Evolutionary conservation across 495 filamentous ascomycete genomes (phyloP).

Genomic region (Saxophila tyrrhenica): DNA sequence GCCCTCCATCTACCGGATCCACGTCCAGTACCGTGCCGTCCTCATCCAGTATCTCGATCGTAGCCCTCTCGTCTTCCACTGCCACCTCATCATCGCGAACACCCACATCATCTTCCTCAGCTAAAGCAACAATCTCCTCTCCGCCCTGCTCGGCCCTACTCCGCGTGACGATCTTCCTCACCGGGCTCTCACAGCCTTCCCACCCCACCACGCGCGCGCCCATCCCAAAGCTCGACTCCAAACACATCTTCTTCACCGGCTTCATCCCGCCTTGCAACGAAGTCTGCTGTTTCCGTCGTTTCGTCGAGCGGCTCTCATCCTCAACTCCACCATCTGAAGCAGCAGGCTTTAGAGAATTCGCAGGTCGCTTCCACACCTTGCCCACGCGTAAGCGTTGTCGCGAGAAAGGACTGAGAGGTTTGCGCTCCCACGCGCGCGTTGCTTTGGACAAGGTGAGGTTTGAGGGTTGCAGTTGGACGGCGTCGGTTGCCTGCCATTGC

Average conservation of each 20-base stretch:
- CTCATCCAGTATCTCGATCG: conserved; percentile 5
- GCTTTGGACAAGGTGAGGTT: conserved; percentile 22
- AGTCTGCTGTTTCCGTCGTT: background rate
- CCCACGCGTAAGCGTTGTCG: conserved; percentile 15
- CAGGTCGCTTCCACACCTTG: conserved; percentile 28
- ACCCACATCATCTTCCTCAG: background rate
- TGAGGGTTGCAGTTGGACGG: conserved; percentile 19
- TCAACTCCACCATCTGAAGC: background rate
- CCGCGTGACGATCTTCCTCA: conserved; percentile 19
- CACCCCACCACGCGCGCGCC: conserved; percentile 4
- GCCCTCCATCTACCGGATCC: conserved; percentile 4
- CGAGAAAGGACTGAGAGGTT: conserved; percentile 19
- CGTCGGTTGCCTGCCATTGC: conserved; percentile 13
- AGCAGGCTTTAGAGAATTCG: background rate
- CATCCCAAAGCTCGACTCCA: conserved; percentile 4
- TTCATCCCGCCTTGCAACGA: background rate
- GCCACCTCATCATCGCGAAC: conserved; percentile 1
- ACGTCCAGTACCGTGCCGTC: background rate
- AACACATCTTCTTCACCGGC: conserved; percentile 18
- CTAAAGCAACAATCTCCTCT: conserved; percentile 2
- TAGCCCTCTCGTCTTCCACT: conserved; percentile 5
- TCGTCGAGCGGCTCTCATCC: background rate
- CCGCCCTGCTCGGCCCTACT: background rate
- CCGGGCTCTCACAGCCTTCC: conserved; percentile 11
- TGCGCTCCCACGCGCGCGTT: conserved; percentile 32